A percentile compares a stretch with the other conserved stretches of the same genome.
Evolutionary conservation across 2,329 filamentous ascomycete genomes (phyloP).

Genomic region (Aspergillaceae sp.): DNA sequence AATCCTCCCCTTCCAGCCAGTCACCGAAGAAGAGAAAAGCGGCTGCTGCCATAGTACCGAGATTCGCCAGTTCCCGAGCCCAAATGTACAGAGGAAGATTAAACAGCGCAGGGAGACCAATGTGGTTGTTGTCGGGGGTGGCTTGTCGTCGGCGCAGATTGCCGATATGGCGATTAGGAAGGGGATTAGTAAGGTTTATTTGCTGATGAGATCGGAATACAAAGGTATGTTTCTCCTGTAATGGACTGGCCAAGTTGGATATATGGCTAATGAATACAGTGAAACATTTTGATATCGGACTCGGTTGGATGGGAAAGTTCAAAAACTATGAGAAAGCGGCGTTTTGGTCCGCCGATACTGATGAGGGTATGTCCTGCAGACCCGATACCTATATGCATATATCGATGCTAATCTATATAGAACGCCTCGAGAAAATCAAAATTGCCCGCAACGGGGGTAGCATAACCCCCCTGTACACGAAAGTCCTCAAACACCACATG

Average conservation of each 20-base stretch:
- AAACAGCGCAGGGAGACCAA: constrained; percentile 46
- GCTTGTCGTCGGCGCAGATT: constrained; percentile 67
- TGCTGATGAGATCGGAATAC: constrained; percentile 54
- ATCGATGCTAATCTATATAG: constrained; percentile 19
- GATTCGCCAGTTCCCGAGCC: constrained; percentile 51
- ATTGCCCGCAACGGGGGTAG: constrained; percentile 66
- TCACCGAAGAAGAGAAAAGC: constrained; percentile 31
- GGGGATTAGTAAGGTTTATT: constrained; percentile 60
- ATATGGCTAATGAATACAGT: constrained; percentile 28
- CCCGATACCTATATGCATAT: background rate
- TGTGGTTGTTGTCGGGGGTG: constrained; percentile 64
- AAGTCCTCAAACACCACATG: constrained; percentile 55
- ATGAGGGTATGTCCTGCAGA: constrained; percentile 40
- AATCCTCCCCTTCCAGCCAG: constrained; percentile 33
- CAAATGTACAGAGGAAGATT: constrained; percentile 47
- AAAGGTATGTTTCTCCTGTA: constrained; percentile 28
- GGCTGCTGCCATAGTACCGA: constrained; percentile 58
- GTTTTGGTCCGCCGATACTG: constrained; percentile 68
- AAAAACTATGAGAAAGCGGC: constrained; percentile 66
- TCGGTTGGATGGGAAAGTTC: constrained; percentile 76
- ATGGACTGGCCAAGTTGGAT: background rate
- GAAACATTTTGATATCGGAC: constrained; percentile 69
- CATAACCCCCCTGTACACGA: constrained; percentile 60
- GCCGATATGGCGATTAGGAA: constrained; percentile 56
- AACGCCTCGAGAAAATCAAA: constrained; percentile 58